Base-by-base conservation (phyloP, 192 early-diverging fungal species). In the Umbelopsis ramanniana region DNA sequence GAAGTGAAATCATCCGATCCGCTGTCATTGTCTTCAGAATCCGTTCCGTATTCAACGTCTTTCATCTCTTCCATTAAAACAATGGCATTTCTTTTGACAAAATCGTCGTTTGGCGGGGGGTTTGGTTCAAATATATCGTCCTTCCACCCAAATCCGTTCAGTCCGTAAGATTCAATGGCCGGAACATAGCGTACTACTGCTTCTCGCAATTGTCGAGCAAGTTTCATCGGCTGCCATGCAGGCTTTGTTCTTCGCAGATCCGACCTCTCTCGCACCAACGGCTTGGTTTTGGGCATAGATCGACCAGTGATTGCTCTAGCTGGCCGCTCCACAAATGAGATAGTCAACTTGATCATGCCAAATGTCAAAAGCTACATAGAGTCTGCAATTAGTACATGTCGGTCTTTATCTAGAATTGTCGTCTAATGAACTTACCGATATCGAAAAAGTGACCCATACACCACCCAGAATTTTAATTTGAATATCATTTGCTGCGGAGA, bases 121-220 rank as follows among this genome's bases (percentile, higher is more conserved):
- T 63, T 63, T 29, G 57, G 57, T 35, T 63, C 57, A 63, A 63
- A 63, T n/a, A 63, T 63, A 19, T 63, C 57, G 19, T 63, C 57
- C 17, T 35, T 63, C 57, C 57, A 63, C 0, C 57, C 57, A n/a
- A 63, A 63, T 3, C 57, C 57, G 37, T 63, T 63, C 29, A 63
- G 33, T 37, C 57, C 57, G 35, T 63, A 63, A 63, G 35, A 63
- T 17, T 63, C 57, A 37, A 63, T 63, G 15, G 57, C 57, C 3
- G 57, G 57, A 6, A 63, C 57, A 63, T 63, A 63, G 0, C 57
- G 57, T 19, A 63, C 57, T 0, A 63, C 57, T 19, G 57, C 57
- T 37, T 63, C 57, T 63, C 33, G 57, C 26, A 63, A 35, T 37
- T 37, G 57, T 19, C 57, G 57, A 11, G 57, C 57, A 3, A 63